phyloP scores from a whole-genome alignment of 2,329 filamentous ascomycete species.

The Hymenoscyphus scutula region DNA sequence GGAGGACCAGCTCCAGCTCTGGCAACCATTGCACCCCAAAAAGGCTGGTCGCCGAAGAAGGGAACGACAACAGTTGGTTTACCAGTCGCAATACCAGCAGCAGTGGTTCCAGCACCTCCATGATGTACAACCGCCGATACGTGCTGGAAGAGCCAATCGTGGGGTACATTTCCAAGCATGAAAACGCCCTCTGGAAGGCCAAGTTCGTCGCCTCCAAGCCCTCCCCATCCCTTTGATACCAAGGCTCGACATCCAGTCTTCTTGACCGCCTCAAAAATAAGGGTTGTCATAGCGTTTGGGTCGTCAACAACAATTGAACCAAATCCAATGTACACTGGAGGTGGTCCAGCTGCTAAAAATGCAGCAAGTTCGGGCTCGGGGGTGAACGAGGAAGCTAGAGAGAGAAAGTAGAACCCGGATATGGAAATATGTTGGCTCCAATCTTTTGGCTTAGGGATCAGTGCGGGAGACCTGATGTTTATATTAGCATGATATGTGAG shows the following conservation, averaged over 20 bases:
- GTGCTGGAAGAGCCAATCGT: conserved; percentile 84
- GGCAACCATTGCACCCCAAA: conserved; percentile 77
- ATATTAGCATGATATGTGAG: background rate
- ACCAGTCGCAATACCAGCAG: conserved; percentile 77
- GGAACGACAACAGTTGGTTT: conserved; percentile 80
- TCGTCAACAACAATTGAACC: conserved; percentile 81
- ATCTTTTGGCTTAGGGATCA: conserved; percentile 77
- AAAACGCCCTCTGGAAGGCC: conserved; percentile 73
- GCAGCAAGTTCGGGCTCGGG: conserved; percentile 62
- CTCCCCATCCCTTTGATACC: conserved; percentile 87
- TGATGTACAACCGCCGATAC: conserved; percentile 85
- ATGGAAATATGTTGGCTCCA: conserved; percentile 72
- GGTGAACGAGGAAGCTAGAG: conserved; percentile 62
- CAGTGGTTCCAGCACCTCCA: conserved; percentile 83
- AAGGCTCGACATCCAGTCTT: conserved; percentile 70
- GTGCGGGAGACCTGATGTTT: conserved; percentile 58
- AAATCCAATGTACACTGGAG: conserved; percentile 80
- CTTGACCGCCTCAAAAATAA: conserved; percentile 70
- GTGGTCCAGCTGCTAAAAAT: conserved; percentile 66
- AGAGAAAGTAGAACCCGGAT: conserved; percentile 74
- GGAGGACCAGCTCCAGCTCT: conserved; percentile 69
- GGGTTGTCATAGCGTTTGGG: conserved; percentile 65
- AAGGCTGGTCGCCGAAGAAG: conserved; percentile 83
- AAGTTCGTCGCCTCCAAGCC: conserved; percentile 69
- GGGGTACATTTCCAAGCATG: conserved; percentile 81